Percentiles rank a stretch among this genome's conserved stretches.
These are phyloP conservation scores for Pythium aquatile DNA, from an alignment of 352 stramenopile species.

Conservation along the genomic window DNA sequence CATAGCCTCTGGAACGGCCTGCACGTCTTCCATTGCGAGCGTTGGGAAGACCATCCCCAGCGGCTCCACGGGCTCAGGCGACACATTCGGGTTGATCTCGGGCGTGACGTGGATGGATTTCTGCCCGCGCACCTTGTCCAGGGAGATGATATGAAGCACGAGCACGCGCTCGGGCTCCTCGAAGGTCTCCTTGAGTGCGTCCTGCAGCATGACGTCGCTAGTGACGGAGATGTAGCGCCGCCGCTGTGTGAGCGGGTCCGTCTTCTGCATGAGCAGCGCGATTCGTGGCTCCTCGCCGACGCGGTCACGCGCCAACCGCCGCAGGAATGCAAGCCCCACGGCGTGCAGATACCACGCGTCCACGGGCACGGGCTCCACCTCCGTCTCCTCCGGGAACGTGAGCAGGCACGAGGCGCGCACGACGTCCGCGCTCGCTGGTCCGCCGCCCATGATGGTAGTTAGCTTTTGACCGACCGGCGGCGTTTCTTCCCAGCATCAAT, in stretches of 20 bases:
- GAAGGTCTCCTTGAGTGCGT: conserved; percentile 71
- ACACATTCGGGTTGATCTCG: conserved; percentile 80
- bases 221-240: conserved; percentile 62
- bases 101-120: conserved; percentile 70
- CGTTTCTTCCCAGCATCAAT: conserved; percentile 4
- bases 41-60: conserved; percentile 74
- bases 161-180: conserved; percentile 53
- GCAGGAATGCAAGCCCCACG: conserved; percentile 67
- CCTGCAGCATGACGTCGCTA: conserved; percentile 49
- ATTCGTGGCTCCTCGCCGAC: conserved; percentile 58
- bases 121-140: conserved; percentile 47
- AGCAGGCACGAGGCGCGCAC: conserved; percentile 81
- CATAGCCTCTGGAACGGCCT: conserved; percentile 29
- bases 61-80: conserved; percentile 65
- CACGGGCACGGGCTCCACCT: conserved; percentile 73
- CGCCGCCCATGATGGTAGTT: conserved; percentile 53
- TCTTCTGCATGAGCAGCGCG: conserved; percentile 57
- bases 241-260: conserved; percentile 26
- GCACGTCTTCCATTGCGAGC: conserved; percentile 47
- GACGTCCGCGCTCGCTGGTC: conserved; percentile 62
- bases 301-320: conserved; percentile 65
- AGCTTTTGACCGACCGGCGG: background rate
- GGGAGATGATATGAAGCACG: conserved; percentile 72
- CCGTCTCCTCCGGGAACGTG: conserved; percentile 71
- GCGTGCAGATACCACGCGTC: conserved; percentile 82